Percentiles rank a stretch among this genome's conserved stretches.
phyloP scores from a whole-genome alignment of 352 stramenopile genomes.

The Pythium sukuiense region DNA sequence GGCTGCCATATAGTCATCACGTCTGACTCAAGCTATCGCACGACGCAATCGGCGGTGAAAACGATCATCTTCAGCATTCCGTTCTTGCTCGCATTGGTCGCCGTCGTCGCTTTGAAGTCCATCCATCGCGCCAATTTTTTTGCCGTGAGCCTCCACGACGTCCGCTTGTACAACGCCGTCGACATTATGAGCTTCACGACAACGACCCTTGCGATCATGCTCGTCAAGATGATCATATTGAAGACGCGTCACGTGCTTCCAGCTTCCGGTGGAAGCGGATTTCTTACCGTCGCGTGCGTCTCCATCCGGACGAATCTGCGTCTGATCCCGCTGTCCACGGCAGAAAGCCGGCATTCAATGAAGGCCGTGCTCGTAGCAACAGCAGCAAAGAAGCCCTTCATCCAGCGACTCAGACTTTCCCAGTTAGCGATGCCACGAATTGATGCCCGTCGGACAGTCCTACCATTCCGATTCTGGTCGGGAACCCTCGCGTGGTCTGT shows the following conservation, averaged over 20 bases:
- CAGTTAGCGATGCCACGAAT: not conserved
- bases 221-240: slow-evolving; percentile 4
- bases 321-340: not conserved
- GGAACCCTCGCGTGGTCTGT: not conserved
- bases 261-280: not conserved
- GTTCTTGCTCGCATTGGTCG: slow-evolving; percentile 5
- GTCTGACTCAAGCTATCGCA: slow-evolving; percentile 27
- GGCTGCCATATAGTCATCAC: slow-evolving; percentile 10
- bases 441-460: not conserved
- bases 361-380: too few relatives aligned
- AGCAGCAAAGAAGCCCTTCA: not conserved
- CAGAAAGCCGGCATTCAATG: too few relatives aligned
- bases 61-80: slow-evolving; percentile 3
- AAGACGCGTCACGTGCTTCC: not conserved
- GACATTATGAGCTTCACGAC: slow-evolving; percentile 20
- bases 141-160: not conserved
- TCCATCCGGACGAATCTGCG: slow-evolving; percentile 5
- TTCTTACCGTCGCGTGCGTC: slow-evolving; percentile 1
- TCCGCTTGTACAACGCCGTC: not conserved
- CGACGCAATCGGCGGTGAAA: slow-evolving; percentile 8
- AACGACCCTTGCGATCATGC: slow-evolving; percentile 11
- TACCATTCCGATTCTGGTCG: not conserved
- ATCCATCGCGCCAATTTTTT: slow-evolving; percentile 3
- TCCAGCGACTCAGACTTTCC: not conserved
- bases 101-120: slow-evolving; percentile 4